These are phyloP conservation scores for Salix caprea DNA, from an alignment of 345 rosid species.

Conservation along the genomic window DNA sequence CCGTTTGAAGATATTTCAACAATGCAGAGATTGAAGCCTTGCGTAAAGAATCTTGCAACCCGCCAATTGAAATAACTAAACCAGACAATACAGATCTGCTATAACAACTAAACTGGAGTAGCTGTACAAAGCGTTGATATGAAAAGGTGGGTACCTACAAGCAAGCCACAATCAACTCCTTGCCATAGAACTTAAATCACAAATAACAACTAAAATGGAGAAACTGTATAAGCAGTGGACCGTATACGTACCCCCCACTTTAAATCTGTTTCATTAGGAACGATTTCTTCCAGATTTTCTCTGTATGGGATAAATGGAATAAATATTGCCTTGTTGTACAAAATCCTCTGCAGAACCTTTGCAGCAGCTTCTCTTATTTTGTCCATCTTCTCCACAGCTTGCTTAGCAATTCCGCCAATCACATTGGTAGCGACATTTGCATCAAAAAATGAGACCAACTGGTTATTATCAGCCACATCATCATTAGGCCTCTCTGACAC, in stretches of 20 bases:
- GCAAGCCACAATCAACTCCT: conserved; percentile 17
- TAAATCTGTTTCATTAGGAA: conserved; percentile 49
- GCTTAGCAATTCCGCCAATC: conserved; percentile 66
- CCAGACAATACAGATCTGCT: conserved; percentile 72
- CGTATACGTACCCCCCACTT: conserved; percentile 68
- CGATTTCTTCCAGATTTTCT: conserved; percentile 62
- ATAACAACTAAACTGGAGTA: conserved; percentile 58
- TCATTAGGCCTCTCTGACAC: conserved; percentile 17
- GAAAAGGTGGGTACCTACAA: conserved; percentile 77
- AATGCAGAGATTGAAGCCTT: conserved; percentile 64
- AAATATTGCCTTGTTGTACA: conserved; percentile 46
- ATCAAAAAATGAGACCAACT: conserved; percentile 43
- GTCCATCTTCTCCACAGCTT: conserved; percentile 94
- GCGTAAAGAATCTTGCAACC: conserved; percentile 81
- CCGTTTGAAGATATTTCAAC: conserved; percentile 57
- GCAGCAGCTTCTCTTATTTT: conserved; percentile 89
- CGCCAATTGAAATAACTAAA: conserved; percentile 82
- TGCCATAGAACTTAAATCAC: conserved; percentile 7
- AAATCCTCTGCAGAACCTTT: conserved; percentile 65
- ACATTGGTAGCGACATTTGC: conserved; percentile 53
- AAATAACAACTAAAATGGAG: conserved; percentile 15
- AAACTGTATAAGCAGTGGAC: neutral
- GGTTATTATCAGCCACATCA: conserved; percentile 20
- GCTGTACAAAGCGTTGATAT: conserved; percentile 71
- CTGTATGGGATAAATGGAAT: conserved; percentile 65